phyloP scores from a whole-genome alignment of 1,139 yeast species.

The Candida sp. region DNA sequence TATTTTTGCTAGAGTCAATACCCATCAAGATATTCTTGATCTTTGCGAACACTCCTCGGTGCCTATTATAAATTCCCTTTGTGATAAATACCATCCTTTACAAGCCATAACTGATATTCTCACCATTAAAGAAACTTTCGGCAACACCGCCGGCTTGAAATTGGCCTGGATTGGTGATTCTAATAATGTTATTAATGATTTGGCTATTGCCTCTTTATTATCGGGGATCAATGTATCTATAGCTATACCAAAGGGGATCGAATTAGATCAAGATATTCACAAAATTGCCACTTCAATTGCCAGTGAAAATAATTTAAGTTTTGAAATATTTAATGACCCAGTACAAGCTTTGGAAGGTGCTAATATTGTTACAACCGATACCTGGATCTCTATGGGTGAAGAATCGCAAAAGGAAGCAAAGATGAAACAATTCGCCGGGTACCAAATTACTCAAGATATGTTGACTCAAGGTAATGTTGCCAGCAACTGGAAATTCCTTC shows the following conservation, averaged over 20 bases:
- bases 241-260: constrained; percentile 76
- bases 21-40: constrained; percentile 77
- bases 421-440: constrained; percentile 78
- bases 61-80: constrained; percentile 89
- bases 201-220: constrained; percentile 87
- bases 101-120: constrained; percentile 92
- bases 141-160: constrained; percentile 58
- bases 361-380: constrained; percentile 89
- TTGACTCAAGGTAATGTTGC: constrained; percentile 55
- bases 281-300: constrained; percentile 54
- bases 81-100: constrained; percentile 91
- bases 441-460: constrained; percentile 73
- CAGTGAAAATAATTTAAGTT: constrained; percentile 46
- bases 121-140: constrained; percentile 80
- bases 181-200: constrained; percentile 90
- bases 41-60: constrained; percentile 74
- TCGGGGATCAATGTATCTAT: constrained; percentile 80
- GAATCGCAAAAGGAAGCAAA: constrained; percentile 73
- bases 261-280: constrained; percentile 57
- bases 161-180: constrained; percentile 97
- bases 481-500: constrained; percentile 86
- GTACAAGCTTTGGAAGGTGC: constrained; percentile 67
- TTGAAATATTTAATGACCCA: constrained; percentile 74
- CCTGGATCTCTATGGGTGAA: constrained; percentile 98
- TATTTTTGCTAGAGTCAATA: constrained; percentile 91